Percentiles rank a stretch among this genome's conserved stretches.
Conservation (phyloP, 306 rosid species). For the Prunus davidiana region DNA sequence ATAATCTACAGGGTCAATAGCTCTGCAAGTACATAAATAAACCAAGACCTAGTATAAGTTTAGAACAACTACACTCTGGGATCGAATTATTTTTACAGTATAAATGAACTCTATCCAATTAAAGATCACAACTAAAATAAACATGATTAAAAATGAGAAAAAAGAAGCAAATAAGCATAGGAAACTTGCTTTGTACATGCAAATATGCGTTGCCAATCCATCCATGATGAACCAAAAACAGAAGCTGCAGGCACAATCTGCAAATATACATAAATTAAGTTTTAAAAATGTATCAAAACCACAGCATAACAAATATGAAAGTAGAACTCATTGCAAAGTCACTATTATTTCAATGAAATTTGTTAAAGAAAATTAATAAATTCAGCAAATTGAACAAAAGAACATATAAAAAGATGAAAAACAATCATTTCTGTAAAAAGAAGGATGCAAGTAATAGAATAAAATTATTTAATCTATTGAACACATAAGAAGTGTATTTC, state of each 20-base stretch:
- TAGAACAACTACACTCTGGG: neutral
- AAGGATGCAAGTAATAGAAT: neutral
- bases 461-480: neutral
- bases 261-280: slow-evolving; percentile 4
- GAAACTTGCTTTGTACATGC: slow-evolving; percentile 60
- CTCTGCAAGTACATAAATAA: slow-evolving; percentile 44
- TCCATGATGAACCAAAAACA: slow-evolving; percentile 78
- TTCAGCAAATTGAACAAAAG: neutral
- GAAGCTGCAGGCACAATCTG: slow-evolving; percentile 83
- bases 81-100: neutral
- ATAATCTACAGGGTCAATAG: slow-evolving; percentile 53
- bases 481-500: neutral
- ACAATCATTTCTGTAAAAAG: neutral
- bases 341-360: neutral
- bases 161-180: slow-evolving; percentile 2
- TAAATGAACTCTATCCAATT: neutral
- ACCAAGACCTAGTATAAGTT: neutral
- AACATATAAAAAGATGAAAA: neutral
- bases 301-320: neutral
- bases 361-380: neutral
- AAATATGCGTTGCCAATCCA: slow-evolving; percentile 77
- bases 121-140: neutral
- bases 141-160: slow-evolving; percentile 12
- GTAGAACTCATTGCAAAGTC: neutral
- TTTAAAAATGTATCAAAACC: neutral